These are phyloP conservation scores for Galerina marginata DNA, from an alignment of 768 basidiomycete genomes.

Conservation along the genomic window DNA sequence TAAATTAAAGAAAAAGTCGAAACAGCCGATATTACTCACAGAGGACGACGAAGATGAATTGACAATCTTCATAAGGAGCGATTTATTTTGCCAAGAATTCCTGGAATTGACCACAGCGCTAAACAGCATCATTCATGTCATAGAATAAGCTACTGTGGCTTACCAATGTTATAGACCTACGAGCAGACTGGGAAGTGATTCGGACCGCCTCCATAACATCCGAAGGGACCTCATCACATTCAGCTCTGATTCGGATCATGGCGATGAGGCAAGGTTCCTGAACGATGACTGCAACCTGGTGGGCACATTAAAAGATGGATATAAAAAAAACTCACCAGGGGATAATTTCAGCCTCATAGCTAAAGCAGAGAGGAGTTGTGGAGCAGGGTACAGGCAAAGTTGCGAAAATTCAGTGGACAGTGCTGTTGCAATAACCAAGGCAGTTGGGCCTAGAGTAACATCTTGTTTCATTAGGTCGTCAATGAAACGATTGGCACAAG, in stretches of 20 bases:
- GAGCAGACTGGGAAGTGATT: slow-evolving; percentile 46
- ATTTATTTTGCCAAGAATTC: slow-evolving; percentile 49
- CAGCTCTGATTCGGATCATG: slow-evolving; percentile 69
- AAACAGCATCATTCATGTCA: slow-evolving; percentile 5
- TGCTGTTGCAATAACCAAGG: slow-evolving; percentile 72
- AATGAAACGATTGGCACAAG: slow-evolving; percentile 48
- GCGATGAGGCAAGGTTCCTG: slow-evolving; percentile 76
- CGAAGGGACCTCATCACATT: slow-evolving; percentile 56
- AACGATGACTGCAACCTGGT: slow-evolving; percentile 57
- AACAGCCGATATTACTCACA: slow-evolving; percentile 37
- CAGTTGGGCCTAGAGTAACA: slow-evolving; percentile 53
- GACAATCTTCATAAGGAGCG: slow-evolving; percentile 52
- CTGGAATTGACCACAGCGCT: slow-evolving; percentile 79
- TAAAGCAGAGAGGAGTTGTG: slow-evolving; percentile 49
- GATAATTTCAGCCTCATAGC: slow-evolving; percentile 28
- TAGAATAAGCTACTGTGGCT: slow-evolving; percentile 16
- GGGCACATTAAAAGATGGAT: not conserved
- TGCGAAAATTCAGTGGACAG: slow-evolving; percentile 64
- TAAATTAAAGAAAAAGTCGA: not conserved
- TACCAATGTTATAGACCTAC: slow-evolving; percentile 66
- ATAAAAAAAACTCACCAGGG: slow-evolving; percentile 16
- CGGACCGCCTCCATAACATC: slow-evolving; percentile 48
- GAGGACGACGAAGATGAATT: slow-evolving; percentile 57
- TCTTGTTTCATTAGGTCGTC: slow-evolving; percentile 43
- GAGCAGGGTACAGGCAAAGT: slow-evolving; percentile 43